A percentile compares a stretch with the other conserved stretches of the same genome.
phyloP scores from a whole-genome alignment of 208 protist species.

The Crithidia sp. region DNA sequence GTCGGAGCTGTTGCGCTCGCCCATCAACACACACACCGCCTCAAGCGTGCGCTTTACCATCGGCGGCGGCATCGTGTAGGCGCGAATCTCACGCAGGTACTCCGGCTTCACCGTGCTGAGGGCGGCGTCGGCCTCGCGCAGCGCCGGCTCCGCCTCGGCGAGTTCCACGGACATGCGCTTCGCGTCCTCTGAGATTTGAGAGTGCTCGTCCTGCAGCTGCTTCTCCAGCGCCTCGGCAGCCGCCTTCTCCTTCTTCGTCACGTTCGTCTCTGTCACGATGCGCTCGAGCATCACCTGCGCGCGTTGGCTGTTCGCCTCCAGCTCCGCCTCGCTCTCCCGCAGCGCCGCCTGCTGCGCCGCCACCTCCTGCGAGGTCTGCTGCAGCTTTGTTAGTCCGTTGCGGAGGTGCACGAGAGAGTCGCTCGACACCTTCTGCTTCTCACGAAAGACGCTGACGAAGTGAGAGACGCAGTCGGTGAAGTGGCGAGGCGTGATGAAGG shows the following conservation, averaged over 20 bases:
- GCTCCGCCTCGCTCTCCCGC: constrained; percentile 83
- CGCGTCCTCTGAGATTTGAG: constrained; percentile 74
- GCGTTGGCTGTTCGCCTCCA: constrained; percentile 75
- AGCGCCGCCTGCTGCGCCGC: constrained; percentile 81
- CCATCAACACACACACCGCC: constrained; percentile 88
- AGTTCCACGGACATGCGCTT: constrained; percentile 81
- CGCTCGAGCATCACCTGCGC: constrained; percentile 87
- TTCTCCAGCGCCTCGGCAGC: constrained; percentile 65
- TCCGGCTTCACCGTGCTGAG: constrained; percentile 96
- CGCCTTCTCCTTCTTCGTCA: constrained; percentile 85
- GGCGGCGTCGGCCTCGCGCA: constrained; percentile 95
- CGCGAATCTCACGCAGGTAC: constrained; percentile 98
- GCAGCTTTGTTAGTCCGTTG: constrained; percentile 95
- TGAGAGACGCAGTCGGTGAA: constrained; percentile 98
- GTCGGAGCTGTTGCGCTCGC: constrained; percentile 78
- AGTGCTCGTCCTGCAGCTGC: constrained; percentile 88
- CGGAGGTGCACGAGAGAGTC: constrained; percentile 97
- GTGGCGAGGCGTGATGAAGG: constrained; percentile 97
- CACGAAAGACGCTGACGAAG: constrained; percentile 91
- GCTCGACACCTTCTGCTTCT: constrained; percentile 93
- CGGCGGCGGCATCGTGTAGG: constrained; percentile 95
- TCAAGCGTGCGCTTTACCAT: constrained; percentile 96
- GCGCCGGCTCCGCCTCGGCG: constrained; percentile 90
- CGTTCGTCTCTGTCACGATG: constrained; percentile 87
- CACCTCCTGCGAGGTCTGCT: constrained; percentile 91